Conservation (phyloP, 805 yeast genomes). For the Hanseniaspora opuntiae region DNA sequence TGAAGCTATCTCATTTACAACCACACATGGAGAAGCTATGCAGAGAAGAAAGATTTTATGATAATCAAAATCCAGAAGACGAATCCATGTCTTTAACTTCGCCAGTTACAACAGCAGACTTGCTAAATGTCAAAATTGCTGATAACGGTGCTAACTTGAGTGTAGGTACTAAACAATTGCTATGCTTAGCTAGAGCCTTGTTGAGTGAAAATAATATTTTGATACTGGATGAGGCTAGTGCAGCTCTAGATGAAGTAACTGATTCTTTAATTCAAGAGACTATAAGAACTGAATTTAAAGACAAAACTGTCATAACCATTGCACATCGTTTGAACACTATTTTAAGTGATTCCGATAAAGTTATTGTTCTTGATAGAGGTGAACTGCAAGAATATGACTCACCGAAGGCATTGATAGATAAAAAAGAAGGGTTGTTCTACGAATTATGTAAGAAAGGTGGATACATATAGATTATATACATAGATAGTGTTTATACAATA, state of each 20-base stretch:
- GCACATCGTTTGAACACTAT: constrained; percentile 76
- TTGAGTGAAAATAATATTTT: constrained; percentile 61
- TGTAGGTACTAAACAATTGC: constrained; percentile 55
- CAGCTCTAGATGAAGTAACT: constrained; percentile 73
- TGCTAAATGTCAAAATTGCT: constrained; percentile 39
- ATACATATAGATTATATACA: constrained; percentile 1
- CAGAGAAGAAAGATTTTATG: constrained; percentile 11
- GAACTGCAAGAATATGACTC: constrained; percentile 47
- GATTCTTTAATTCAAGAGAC: constrained; percentile 68
- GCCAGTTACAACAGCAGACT: constrained; percentile 13
- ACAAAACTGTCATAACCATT: constrained; percentile 70
- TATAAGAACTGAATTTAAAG: constrained; percentile 48
- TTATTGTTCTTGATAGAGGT: constrained; percentile 60
- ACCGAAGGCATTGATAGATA: constrained; percentile 38
- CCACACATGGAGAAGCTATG: constrained; percentile 11
- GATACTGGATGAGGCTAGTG: constrained; percentile 74
- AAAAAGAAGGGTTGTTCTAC: constrained; percentile 36
- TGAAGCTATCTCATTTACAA: constrained; percentile 24
- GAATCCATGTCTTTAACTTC: not conserved
- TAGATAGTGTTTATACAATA: not conserved
- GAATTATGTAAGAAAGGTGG: constrained; percentile 32
- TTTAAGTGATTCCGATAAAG: constrained; percentile 47
- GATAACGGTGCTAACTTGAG: constrained; percentile 57
- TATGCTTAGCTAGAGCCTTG: constrained; percentile 73
- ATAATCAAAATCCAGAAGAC: not conserved